Evolutionary conservation across 306 rosid genomes (phyloP).

Genomic region (Dryas drummondii): DNA sequence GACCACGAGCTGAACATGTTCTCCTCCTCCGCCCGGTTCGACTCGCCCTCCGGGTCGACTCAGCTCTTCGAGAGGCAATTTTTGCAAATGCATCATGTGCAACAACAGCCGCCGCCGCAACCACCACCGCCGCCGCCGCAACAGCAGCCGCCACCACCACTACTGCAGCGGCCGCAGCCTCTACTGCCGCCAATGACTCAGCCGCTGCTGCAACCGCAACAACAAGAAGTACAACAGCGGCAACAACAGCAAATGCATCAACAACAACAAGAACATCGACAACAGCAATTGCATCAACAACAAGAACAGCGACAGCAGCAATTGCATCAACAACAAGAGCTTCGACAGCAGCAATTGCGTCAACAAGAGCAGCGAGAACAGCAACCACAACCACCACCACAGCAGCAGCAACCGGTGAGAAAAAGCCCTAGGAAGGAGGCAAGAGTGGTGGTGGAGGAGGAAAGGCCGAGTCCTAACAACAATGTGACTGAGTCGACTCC

Average conservation of each 20-base stretch:
- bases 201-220: conserved; percentile 15
- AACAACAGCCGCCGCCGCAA: conserved; percentile 6
- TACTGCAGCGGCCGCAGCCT: conserved; percentile 10
- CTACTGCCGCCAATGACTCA: not conserved
- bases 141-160: conserved; percentile 18
- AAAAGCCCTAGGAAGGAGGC: conserved; percentile 39
- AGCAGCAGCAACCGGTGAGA: conserved; percentile 31
- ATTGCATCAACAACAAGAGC: not conserved
- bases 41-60: conserved; percentile 31
- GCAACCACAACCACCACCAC: not conserved
- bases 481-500: conserved; percentile 38
- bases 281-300: not conserved
- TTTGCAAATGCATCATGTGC: conserved; percentile 22
- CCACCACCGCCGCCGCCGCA: not conserved
- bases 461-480: conserved; percentile 41
- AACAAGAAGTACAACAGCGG: not conserved
- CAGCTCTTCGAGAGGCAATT: conserved; percentile 27
- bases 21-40: conserved; percentile 24
- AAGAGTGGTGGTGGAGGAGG: conserved; percentile 31
- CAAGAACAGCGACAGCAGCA: conserved; percentile 1
- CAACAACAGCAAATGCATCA: conserved; percentile 7
- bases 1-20: conserved; percentile 53
- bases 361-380: not conserved
- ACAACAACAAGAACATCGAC: not conserved
- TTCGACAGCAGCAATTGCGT: not conserved